phyloP scores from a whole-genome alignment of 169 alveolate species.

The Blepharisma undulans region DNA sequence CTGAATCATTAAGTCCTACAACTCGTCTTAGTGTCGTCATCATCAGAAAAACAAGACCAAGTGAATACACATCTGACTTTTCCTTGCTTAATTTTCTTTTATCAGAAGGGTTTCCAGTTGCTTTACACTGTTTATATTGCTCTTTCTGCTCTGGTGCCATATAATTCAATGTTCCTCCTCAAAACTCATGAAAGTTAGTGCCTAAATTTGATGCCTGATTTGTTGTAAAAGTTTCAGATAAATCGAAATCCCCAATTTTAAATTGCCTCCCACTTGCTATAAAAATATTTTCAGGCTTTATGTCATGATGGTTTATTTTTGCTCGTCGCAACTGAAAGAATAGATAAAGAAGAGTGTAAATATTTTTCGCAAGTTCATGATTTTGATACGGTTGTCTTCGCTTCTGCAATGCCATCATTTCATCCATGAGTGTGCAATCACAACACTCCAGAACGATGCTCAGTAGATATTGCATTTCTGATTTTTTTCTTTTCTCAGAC shows the following conservation, averaged over 20 bases:
- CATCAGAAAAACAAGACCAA: not conserved
- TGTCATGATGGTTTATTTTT: not conserved
- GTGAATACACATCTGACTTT: not conserved
- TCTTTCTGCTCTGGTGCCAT: not conserved
- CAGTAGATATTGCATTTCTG: not conserved
- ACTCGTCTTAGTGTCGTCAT: not conserved
- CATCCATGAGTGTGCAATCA: not conserved
- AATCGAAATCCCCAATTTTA: not conserved
- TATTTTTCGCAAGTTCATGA: not conserved
- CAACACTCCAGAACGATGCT: not conserved
- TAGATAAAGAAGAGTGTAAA: not conserved
- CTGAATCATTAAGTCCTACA: not conserved
- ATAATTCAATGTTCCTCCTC: not conserved
- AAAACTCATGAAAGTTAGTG: not conserved
- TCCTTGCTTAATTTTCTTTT: not conserved
- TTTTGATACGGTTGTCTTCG: not conserved
- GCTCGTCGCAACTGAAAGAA: not conserved
- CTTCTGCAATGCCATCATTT: not conserved
- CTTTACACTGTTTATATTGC: not conserved
- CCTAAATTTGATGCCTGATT: not conserved
- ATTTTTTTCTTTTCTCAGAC: not conserved
- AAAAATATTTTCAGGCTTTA: not conserved
- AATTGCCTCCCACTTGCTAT: not conserved
- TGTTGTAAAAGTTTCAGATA: not conserved
- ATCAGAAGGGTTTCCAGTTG: not conserved